Percentiles rank a stretch among this genome's conserved stretches.
phyloP scores from a whole-genome alignment of 164 flowering plant genomes.

The Warburgia ugandensis region DNA sequence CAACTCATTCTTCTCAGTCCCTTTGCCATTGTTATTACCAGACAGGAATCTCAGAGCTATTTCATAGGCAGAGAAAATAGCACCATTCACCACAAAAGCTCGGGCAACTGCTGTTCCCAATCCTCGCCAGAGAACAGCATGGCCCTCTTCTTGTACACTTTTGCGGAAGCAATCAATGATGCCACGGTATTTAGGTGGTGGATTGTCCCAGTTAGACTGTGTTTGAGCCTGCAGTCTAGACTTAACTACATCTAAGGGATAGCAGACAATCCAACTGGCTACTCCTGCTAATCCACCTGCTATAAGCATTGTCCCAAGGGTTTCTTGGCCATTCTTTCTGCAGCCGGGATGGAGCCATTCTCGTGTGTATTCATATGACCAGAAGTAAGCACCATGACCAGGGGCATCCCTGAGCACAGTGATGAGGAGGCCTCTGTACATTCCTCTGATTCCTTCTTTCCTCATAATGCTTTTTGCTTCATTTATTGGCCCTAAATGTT shows the following conservation, averaged over 20 bases:
- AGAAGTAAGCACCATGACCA: slow-evolving; percentile 64
- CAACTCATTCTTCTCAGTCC: neutral
- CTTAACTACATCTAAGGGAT: slow-evolving; percentile 82
- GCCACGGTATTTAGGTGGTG: slow-evolving; percentile 43
- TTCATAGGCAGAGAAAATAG: slow-evolving; percentile 79
- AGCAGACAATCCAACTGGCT: slow-evolving; percentile 75
- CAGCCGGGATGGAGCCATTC: slow-evolving; percentile 86
- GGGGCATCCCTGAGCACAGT: slow-evolving; percentile 79
- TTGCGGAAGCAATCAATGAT: slow-evolving; percentile 59
- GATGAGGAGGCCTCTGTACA: slow-evolving; percentile 64
- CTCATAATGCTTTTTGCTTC: slow-evolving; percentile 41
- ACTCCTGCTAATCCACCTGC: slow-evolving; percentile 93
- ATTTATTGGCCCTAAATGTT: slow-evolving; percentile 36
- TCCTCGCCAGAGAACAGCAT: slow-evolving; percentile 63
- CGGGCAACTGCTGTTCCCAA: slow-evolving; percentile 69
- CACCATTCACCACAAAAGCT: slow-evolving; percentile 86
- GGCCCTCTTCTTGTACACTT: slow-evolving; percentile 64
- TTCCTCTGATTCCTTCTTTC: slow-evolving; percentile 55
- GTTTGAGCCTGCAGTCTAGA: slow-evolving; percentile 71
- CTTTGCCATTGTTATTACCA: slow-evolving; percentile 2
- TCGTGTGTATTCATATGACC: slow-evolving; percentile 71
- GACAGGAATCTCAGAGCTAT: slow-evolving; percentile 42
- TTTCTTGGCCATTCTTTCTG: slow-evolving; percentile 58
- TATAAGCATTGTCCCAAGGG: slow-evolving; percentile 53
- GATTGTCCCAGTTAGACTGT: slow-evolving; percentile 2